Evolutionary conservation across 371 early-diverging fungal genomes (phyloP), one percentile per base, ranked within the genome.

Genomic region (Chytridiales sp.): DNA sequence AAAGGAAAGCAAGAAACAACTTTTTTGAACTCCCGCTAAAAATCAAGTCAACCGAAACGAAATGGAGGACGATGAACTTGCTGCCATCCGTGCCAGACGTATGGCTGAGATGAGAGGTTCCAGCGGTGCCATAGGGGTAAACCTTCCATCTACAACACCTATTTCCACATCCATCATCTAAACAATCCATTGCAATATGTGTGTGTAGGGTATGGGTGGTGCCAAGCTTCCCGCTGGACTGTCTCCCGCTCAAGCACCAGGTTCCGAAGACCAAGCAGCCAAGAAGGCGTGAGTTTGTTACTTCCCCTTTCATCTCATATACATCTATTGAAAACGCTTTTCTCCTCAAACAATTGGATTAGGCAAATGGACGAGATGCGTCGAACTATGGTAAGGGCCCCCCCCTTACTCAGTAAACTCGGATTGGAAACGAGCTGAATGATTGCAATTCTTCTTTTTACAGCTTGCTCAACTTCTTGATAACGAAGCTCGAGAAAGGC

Each of bases 61-160:
- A n/a, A n/a, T n/a, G n/a, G 90, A 86, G 56, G 91, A 89, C 84
- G 83, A 85, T 63, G 94, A 93, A 73, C 85, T 93, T 49, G 81
- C 83, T 63, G 87, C 87, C 26, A 91, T 93, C 66, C 81, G 92
- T 62, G 90, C 88, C 35, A 83, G 85, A 70, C 84, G 92, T 50
- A 70, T 88, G 77, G 85, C 85, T 24, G 85, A 86, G 64, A 67
- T 87, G 53, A 81, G 83, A 66, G 78, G 76, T 1, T 47, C 72
- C 17, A 29, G 39, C 22, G 56, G 36, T 34, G 46, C 38, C 38
- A 27, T 13, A 6, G 38, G 41, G 13, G 52, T 17, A n/a, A 46
- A 13, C 13, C n/a, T n/a, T n/a, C n/a, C n/a, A n/a, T n/a, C n/a
- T n/a, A n/a, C n/a, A n/a, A n/a, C n/a, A n/a, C n/a, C n/a, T n/a